phyloP scores from a whole-genome alignment of 139 green algal genomes.

The Chlamydomonas eustigma region DNA sequence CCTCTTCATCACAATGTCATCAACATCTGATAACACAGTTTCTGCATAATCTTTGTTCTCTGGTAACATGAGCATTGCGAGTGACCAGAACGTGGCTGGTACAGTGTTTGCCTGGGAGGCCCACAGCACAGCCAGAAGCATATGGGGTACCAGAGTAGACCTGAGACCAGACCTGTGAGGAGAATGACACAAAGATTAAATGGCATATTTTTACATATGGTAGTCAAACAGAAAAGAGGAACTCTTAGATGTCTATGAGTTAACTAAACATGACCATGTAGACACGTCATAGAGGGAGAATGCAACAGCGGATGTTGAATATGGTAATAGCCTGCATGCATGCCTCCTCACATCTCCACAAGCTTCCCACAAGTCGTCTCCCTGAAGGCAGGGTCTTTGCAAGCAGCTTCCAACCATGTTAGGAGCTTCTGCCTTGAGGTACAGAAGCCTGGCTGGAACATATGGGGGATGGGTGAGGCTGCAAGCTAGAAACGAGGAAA shows the following conservation, averaged over 20 bases:
- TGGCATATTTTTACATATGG: no score
- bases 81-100: constrained; percentile 58
- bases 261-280: no score
- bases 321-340: no score
- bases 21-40: not conserved
- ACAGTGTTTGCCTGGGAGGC: constrained; percentile 68
- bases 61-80: constrained; percentile 64
- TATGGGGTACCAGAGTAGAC: constrained; percentile 42
- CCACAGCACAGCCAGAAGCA: constrained; percentile 72
- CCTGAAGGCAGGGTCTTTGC: constrained; percentile 36
- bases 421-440: constrained; percentile 18
- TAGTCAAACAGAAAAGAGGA: no score
- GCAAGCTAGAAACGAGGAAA: constrained; percentile 40
- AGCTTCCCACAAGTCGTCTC: constrained; percentile 45
- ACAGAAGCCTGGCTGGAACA: constrained; percentile 57
- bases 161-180: constrained; percentile 37
- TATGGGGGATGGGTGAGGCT: constrained; percentile 67
- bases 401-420: constrained; percentile 21
- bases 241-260: no score
- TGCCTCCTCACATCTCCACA: constrained; percentile 39
- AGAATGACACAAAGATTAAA: no score
- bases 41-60: constrained; percentile 36
- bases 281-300: no score
- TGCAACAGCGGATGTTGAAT: no score
- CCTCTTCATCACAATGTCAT: no score